Conservation (phyloP, 179 eudicot genomes). For the Silene vulgaris region DNA sequence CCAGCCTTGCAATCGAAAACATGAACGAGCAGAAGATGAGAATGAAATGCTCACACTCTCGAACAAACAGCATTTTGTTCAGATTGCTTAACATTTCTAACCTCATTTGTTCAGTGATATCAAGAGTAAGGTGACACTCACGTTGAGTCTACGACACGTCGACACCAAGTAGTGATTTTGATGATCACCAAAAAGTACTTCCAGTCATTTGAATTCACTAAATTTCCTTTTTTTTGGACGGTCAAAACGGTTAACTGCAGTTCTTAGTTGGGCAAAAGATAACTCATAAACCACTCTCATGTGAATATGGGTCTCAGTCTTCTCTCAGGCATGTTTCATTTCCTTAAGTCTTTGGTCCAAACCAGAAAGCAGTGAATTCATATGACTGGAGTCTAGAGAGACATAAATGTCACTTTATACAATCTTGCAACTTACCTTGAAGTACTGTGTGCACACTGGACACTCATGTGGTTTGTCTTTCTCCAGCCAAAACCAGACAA, state of each 20-base stretch:
- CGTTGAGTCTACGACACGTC: not conserved
- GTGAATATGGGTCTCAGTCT: not conserved
- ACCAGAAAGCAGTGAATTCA: not conserved
- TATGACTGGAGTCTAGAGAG: not conserved
- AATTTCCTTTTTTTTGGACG: not conserved
- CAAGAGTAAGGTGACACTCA: not conserved
- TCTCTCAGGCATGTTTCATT: not conserved
- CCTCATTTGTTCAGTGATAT: not conserved
- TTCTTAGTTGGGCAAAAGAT: not conserved
- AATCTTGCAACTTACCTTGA: conserved; percentile 40
- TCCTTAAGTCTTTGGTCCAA: not conserved
- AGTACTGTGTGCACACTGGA: conserved; percentile 84
- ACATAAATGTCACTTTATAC: not conserved
- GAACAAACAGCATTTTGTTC: not conserved
- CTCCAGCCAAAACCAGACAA: conserved; percentile 91
- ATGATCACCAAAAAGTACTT: not conserved
- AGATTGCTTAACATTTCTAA: not conserved
- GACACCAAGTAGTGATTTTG: not conserved
- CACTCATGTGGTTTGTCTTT: conserved; percentile 68
- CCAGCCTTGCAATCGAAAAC: conserved; percentile 10
- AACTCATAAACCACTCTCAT: not conserved
- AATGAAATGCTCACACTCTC: not conserved
- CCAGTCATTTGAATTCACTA: not conserved
- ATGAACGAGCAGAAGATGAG: conserved; percentile 3
- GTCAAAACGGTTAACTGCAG: not conserved